A percentile compares a stretch with the other conserved stretches of the same genome.
Conservation (phyloP, 2,329 filamentous ascomycete genomes). For the Sporothrix brasiliensis region DNA sequence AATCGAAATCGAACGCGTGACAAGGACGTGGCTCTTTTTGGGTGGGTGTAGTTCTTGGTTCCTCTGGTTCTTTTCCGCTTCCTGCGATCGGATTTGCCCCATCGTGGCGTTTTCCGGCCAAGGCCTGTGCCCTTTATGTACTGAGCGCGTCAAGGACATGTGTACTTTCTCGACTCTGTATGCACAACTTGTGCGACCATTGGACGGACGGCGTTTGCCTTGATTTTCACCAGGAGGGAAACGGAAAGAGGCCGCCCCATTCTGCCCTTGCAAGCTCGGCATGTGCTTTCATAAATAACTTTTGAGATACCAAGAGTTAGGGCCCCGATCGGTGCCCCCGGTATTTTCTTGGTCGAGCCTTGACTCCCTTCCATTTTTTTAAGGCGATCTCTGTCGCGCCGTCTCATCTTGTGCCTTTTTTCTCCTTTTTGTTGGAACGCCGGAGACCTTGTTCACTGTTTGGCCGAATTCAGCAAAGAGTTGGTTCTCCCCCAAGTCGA, state of each 20-base stretch:
- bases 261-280: conserved; percentile 8
- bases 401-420: not conserved
- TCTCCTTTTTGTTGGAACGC: conserved; percentile 8
- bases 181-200: not conserved
- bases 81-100: conserved; percentile 15
- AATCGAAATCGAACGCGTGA: not conserved
- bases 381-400: conserved; percentile 12
- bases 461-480: no score
- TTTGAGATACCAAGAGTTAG: not conserved
- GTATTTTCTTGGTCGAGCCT: not conserved
- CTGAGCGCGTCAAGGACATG: not conserved
- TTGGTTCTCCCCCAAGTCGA: not conserved
- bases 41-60: no score
- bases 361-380: conserved; percentile 19
- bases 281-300: conserved; percentile 6
- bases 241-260: not conserved
- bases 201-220: not conserved
- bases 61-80: conserved; percentile 6
- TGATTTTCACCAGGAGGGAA: not conserved
- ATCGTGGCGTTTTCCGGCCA: conserved; percentile 26
- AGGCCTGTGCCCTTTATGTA: not conserved
- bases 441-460: conserved; percentile 2
- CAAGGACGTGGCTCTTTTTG: conserved; percentile 16
- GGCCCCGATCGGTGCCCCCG: not conserved
- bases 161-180: not conserved